Conservation (phyloP, 2,329 filamentous ascomycete genomes). For the Arthrocladium fulminans region DNA sequence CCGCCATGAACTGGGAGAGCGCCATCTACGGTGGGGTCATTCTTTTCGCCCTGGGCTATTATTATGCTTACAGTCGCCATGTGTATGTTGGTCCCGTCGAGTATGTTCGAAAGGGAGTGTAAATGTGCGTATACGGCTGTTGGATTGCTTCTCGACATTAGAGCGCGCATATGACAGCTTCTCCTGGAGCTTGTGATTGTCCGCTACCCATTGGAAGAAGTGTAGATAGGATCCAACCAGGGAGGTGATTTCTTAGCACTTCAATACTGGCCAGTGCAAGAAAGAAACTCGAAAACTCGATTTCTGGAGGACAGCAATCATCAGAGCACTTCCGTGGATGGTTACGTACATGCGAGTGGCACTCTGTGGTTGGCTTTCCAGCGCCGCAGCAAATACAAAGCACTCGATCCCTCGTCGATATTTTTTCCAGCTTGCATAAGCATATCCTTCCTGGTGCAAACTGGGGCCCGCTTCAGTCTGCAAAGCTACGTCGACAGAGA, state of each 20-base stretch:
- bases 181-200: too few relatives aligned
- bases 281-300: too few relatives aligned
- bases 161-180: too few relatives aligned
- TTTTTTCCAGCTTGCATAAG: neutral
- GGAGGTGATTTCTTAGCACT: too few relatives aligned
- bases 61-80: slow-evolving; percentile 22
- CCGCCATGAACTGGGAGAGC: slow-evolving; percentile 26
- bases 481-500: neutral
- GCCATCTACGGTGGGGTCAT: slow-evolving; percentile 25
- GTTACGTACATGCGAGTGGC: neutral
- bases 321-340: neutral
- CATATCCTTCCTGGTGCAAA: neutral
- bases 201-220: too few relatives aligned
- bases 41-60: slow-evolving; percentile 24
- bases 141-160: too few relatives aligned
- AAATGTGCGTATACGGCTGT: too few relatives aligned
- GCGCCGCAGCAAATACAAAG: neutral
- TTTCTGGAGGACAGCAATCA: too few relatives aligned
- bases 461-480: neutral
- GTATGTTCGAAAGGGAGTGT: too few relatives aligned
- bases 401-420: neutral
- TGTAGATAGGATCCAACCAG: too few relatives aligned
- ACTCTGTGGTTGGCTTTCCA: neutral
- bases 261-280: too few relatives aligned
- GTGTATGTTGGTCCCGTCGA: slow-evolving; percentile 28